Base-by-base conservation (phyloP, 2,329 filamentous ascomycete genomes). In the Phyllosticta citriasiana region DNA sequence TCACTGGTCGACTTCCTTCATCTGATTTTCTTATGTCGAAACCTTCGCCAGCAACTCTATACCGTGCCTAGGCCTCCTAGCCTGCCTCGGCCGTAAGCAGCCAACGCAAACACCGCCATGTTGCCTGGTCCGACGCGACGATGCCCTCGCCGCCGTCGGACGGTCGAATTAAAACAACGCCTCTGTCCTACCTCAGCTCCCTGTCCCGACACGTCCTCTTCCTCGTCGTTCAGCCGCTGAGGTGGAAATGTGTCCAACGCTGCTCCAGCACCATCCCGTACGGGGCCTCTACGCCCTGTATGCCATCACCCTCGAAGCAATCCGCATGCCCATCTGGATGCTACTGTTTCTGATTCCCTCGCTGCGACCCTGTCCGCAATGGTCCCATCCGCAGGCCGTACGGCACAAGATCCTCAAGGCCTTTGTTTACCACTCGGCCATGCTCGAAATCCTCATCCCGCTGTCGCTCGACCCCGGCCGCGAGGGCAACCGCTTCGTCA, bases 341-440 rank as follows among this genome's bases (percentile, higher is more conserved):
- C 27, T 75, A 40, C 73, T 74, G 58, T 78, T 74, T 64, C 62
- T 75, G 33, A 63, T 69, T 14, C 57, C 66, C 14, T 70, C 67
- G 30, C 66, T 71, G n/a, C 75, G 77, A 4, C 76, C 73, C 54
- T 69, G 77, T 62, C 69, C 70, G 2, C 62, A 68, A 61, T 79
- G 74, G 74, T 73, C 68, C 24, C 74, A 71, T 63, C 65, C 68
- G 10, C 76, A 78, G 65, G 72, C 75, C 3, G 58, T 79, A 40
- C 58, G 62, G 47, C 66, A 73, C 24, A 71, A 71, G 26, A 57
- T 76, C 19, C 51, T 76, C 52, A 71, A 65, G 62, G 63, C 68
- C 10, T 66, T 70, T 35, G 62, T 77, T 25, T 67, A 70, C 61
- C 72, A 75, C 64, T 33, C 67, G 12, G 66, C 72, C 2, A 63